These are phyloP conservation scores for Chimonanthus praecox DNA, from an alignment of 164 flowering plant species.

Conservation along the genomic window DNA sequence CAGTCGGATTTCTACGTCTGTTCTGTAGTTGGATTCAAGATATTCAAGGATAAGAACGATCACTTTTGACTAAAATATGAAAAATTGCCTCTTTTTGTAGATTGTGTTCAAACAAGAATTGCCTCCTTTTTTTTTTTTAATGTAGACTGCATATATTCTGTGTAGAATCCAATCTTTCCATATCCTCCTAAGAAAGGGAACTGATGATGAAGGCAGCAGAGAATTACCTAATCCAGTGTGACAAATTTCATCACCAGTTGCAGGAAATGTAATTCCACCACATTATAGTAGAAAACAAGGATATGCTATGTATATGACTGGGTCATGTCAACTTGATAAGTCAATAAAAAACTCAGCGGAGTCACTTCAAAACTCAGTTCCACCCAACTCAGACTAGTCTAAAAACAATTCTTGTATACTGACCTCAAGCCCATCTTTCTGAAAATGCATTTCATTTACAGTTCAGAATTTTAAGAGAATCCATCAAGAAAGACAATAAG, in stretches of 20 bases:
- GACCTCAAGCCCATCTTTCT: too few relatives aligned
- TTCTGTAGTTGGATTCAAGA: conserved; percentile 3
- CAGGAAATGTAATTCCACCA: not conserved
- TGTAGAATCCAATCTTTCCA: not conserved
- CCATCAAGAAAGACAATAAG: too few relatives aligned
- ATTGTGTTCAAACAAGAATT: not conserved
- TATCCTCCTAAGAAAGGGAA: not conserved
- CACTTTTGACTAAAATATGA: not conserved
- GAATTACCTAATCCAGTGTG: not conserved
- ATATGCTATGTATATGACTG: too few relatives aligned
- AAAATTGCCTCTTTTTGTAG: not conserved
- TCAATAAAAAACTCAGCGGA: too few relatives aligned
- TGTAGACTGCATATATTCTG: not conserved
- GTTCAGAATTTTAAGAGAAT: too few relatives aligned
- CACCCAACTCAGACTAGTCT: too few relatives aligned
- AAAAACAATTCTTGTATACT: too few relatives aligned
- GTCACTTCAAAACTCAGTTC: too few relatives aligned
- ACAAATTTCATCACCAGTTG: not conserved
- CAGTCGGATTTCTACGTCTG: conserved; percentile 31
- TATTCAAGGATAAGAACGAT: not conserved
- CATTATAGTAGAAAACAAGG: not conserved
- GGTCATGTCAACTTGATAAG: too few relatives aligned
- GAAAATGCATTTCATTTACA: too few relatives aligned
- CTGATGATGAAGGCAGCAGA: not conserved
- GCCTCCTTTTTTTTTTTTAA: not conserved